These are phyloP conservation scores for Protomyces gravidus DNA, from an alignment of 1,139 yeast genomes.

Conservation along the genomic window DNA sequence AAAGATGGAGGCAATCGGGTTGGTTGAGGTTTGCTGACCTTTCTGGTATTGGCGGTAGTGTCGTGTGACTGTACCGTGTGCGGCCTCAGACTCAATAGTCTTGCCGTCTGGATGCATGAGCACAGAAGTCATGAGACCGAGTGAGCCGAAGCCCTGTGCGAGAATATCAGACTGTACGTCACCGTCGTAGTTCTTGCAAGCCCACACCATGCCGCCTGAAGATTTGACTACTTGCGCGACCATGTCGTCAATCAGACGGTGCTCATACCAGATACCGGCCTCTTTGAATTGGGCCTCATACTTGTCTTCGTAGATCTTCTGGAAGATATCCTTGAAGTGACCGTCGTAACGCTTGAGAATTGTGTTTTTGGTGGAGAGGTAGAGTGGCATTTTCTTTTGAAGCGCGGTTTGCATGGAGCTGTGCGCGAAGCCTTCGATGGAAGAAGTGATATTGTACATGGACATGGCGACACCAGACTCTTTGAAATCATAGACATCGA, in stretches of 20 bases:
- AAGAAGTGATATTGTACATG: constrained; percentile 93
- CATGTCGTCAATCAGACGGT: constrained; percentile 95
- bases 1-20: constrained; percentile 94
- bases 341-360: constrained; percentile 92
- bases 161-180: constrained; percentile 96
- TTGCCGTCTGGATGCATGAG: constrained; percentile 92
- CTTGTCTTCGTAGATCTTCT: constrained; percentile 64
- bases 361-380: constrained; percentile 87
- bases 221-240: constrained; percentile 98
- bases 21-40: constrained; percentile 96
- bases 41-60: constrained; percentile 92
- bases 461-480: constrained; percentile 83
- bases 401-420: constrained; percentile 87
- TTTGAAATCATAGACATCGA: constrained; percentile 66
- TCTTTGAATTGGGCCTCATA: constrained; percentile 70
- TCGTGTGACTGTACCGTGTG: constrained; percentile 96
- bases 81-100: constrained; percentile 94
- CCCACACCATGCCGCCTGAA: constrained; percentile 88
- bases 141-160: constrained; percentile 95
- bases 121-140: constrained; percentile 94
- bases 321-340: constrained; percentile 87
- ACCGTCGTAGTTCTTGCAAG: constrained; percentile 95
- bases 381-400: constrained; percentile 69
- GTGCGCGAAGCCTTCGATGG: constrained; percentile 84
- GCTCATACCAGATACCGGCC: constrained; percentile 87